phyloP scores from a whole-genome alignment of 305 asterid species.

The Fraxinus velutina region DNA sequence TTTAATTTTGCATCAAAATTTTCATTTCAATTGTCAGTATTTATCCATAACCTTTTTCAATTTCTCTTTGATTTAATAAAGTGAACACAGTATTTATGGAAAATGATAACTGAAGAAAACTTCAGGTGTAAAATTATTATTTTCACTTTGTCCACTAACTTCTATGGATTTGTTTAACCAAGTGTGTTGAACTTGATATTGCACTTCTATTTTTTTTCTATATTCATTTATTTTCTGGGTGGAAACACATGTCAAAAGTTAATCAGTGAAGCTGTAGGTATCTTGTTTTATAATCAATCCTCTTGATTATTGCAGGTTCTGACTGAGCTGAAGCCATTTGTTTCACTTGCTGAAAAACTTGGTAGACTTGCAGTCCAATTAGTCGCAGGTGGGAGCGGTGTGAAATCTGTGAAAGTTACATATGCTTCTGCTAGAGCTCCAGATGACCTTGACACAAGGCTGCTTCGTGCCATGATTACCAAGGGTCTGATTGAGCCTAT shows the following conservation, averaged over 20 bases:
- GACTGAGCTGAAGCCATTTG: slow-evolving; percentile 74
- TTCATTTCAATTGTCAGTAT: neutral
- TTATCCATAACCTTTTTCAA: neutral
- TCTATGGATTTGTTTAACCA: neutral
- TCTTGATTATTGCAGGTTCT: slow-evolving; percentile 55
- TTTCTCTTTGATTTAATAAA: neutral
- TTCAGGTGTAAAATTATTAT: neutral
- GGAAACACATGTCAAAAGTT: neutral
- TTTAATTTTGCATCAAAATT: neutral
- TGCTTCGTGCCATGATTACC: slow-evolving; percentile 92
- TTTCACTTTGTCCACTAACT: neutral
- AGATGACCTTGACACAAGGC: slow-evolving; percentile 77
- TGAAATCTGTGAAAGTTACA: slow-evolving; percentile 66
- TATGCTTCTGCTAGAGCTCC: slow-evolving; percentile 84
- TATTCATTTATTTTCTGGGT: neutral
- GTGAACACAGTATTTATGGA: neutral
- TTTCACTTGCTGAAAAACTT: slow-evolving; percentile 79
- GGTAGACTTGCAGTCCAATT: slow-evolving; percentile 91
- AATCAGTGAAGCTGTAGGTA: neutral
- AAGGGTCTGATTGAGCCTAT: slow-evolving; percentile 94
- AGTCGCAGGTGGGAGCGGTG: slow-evolving; percentile 86
- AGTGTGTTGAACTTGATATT: neutral
- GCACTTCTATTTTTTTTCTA: neutral
- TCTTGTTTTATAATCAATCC: neutral
- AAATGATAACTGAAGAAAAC: neutral